Base-by-base conservation (phyloP, 768 basidiomycete species). In the Tylopilus rubrobrunneus region DNA sequence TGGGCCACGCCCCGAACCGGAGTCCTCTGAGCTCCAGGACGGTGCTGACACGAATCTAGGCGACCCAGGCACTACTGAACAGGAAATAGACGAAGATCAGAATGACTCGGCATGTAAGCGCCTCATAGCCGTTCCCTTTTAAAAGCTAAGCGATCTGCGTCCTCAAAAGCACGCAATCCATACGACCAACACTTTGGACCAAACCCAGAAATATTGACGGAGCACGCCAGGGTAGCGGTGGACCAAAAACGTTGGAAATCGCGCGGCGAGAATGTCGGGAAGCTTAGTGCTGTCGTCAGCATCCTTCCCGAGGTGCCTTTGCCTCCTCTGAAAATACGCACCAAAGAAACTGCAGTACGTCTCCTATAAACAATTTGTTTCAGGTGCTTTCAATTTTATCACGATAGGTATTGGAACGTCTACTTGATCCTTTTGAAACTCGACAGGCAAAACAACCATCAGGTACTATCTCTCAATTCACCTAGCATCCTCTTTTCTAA, bases 111-210 rank as follows among this genome's bases (percentile, higher is more conserved):
- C 47, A 50, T 48, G 64, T 66, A 40, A 56, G 61, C 15, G 8
- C 17, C 9, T 40, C 33, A 39, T 25, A 34, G 28, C 12, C 8
- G 10, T 45, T 17, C 19, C 19, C 41, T 41, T 39, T 23, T 33
- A 25, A n/a, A 39, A 31, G 29, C 39, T 39, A 23, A 66, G 55
- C 8, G 14, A 19, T 51, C 19, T 10, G 1, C 28, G 14, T 29
- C 28, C 41, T 17, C 25, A 42, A 57, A 59, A 59, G 60, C 48
- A 41, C 56, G 59, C 49, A 78, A 85, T 61, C 67, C 74, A 47
- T 90, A 92, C 62, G 88, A 92, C 61, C 71, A 67, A 10, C 92
- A 94, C 63, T 94, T 91, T 66, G 90, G 89, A 10, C 62, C 77
- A 14, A 73, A 74, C 5, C 79, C 90, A 4, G 52, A 70, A n/a